These are phyloP conservation scores for Hypoxylon sp. DNA, from an alignment of 2,329 filamentous ascomycete genomes.

Conservation along the genomic window DNA sequence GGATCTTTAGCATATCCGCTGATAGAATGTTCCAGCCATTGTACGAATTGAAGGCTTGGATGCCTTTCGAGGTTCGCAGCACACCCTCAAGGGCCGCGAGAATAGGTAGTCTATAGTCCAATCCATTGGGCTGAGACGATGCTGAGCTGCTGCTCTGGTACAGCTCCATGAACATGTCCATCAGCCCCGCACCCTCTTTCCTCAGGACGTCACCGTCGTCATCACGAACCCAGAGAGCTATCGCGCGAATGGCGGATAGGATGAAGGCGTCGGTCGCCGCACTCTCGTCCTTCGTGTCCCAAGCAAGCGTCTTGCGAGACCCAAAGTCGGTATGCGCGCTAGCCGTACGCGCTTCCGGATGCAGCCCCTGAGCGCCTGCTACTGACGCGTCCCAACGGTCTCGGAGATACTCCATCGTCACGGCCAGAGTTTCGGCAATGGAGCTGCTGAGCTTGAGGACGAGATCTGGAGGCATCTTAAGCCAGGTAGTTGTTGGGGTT, in stretches of 20 bases:
- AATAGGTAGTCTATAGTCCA: conserved; percentile 71
- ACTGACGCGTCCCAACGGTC: conserved; percentile 78
- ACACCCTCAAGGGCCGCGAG: conserved; percentile 73
- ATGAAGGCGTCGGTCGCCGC: conserved; percentile 70
- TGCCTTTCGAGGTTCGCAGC: conserved; percentile 63
- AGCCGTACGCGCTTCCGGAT: conserved; percentile 67
- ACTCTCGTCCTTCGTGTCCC: conserved; percentile 69
- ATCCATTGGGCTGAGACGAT: conserved; percentile 41
- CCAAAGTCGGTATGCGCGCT: conserved; percentile 62
- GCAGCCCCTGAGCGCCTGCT: conserved; percentile 73
- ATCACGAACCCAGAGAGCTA: conserved; percentile 78
- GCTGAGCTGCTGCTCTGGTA: conserved; percentile 61
- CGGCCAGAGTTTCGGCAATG: conserved; percentile 74
- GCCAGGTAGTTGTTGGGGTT: conserved; percentile 46
- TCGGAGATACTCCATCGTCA: conserved; percentile 75
- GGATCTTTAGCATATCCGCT: conserved; percentile 64
- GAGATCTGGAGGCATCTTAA: conserved; percentile 69
- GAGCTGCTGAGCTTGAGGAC: conserved; percentile 73
- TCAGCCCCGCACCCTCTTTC: conserved; percentile 70
- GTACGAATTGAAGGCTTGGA: conserved; percentile 64
- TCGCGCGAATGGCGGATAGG: conserved; percentile 68
- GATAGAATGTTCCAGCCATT: conserved; percentile 68
- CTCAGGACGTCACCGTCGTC: conserved; percentile 74
- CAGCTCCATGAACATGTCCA: conserved; percentile 75
- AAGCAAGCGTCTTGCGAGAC: conserved; percentile 65